Evolutionary conservation across 2,329 filamentous ascomycete genomes (phyloP).

Genomic region (Talaromyces islandicus): DNA sequence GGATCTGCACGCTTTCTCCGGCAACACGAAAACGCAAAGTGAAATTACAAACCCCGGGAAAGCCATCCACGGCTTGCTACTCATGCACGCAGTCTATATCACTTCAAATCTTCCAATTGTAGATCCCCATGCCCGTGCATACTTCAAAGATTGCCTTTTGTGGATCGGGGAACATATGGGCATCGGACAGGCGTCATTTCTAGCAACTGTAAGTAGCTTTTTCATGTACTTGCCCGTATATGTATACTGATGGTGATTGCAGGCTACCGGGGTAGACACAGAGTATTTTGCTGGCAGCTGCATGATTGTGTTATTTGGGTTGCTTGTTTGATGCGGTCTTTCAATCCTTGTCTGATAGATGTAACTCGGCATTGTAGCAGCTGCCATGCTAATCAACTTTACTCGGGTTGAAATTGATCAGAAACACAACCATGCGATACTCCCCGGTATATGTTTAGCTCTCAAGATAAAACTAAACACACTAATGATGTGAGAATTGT

Average conservation of each 20-base stretch:
- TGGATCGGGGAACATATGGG: conserved; percentile 7
- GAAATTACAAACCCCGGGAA: not conserved
- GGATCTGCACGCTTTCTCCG: not conserved
- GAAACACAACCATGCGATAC: no score
- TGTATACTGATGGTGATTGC: not conserved
- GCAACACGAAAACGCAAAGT: not conserved
- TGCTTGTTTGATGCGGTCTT: not conserved
- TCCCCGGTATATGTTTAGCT: no score
- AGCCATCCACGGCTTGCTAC: not conserved
- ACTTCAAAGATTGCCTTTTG: not conserved
- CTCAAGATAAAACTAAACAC: no score
- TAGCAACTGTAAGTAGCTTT: not conserved
- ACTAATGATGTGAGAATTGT: no score
- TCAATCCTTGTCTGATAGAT: not conserved
- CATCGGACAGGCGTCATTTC: conserved; percentile 1
- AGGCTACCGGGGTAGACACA: not conserved
- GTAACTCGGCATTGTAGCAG: not conserved
- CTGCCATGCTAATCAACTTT: not conserved
- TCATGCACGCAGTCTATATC: conserved; percentile 5
- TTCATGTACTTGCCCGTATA: not conserved
- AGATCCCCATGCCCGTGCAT: not conserved
- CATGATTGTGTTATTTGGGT: not conserved
- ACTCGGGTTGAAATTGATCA: no score
- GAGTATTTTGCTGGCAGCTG: not conserved
- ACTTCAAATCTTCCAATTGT: conserved; percentile 1